These are phyloP conservation scores for Botryotinia globosa DNA, from an alignment of 2,329 filamentous ascomycete species.

Conservation along the genomic window DNA sequence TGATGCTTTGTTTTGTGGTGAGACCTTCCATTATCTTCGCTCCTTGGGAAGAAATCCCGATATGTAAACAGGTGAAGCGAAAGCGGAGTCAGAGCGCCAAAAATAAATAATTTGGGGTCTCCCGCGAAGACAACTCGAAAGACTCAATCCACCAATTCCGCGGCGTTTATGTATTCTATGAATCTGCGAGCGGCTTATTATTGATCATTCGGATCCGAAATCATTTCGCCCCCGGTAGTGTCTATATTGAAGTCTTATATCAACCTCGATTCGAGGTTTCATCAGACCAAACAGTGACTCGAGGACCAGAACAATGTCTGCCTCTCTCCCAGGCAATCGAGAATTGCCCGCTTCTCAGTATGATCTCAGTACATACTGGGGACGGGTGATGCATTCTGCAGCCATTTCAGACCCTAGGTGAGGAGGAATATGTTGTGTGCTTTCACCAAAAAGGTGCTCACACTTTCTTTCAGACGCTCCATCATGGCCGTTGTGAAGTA, in stretches of 20 bases:
- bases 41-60: conserved; percentile 5
- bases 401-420: conserved; percentile 94
- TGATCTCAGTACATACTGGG: conserved; percentile 92
- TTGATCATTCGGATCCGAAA: conserved; percentile 8
- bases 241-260: not conserved
- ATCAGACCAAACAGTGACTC: not conserved
- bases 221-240: not conserved
- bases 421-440: conserved; percentile 43
- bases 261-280: not conserved
- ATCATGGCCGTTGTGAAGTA: conserved; percentile 6
- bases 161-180: not conserved
- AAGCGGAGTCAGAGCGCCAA: conserved; percentile 12
- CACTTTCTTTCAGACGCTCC: conserved; percentile 21
- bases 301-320: conserved; percentile 51
- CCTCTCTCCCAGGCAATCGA: conserved; percentile 64
- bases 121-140: not conserved
- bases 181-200: not conserved
- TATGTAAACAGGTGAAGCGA: conserved; percentile 9
- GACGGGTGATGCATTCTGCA: conserved; percentile 83
- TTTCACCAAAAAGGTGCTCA: conserved; percentile 31
- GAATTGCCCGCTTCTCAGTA: conserved; percentile 90
- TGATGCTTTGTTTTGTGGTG: not conserved
- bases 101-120: conserved; percentile 8
- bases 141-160: not conserved
- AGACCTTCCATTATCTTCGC: conserved; percentile 1